A percentile compares a stretch with the other conserved stretches of the same genome.
phyloP scores from a whole-genome alignment of 2,329 filamentous ascomycete species.

The Xylariaceae sp. region DNA sequence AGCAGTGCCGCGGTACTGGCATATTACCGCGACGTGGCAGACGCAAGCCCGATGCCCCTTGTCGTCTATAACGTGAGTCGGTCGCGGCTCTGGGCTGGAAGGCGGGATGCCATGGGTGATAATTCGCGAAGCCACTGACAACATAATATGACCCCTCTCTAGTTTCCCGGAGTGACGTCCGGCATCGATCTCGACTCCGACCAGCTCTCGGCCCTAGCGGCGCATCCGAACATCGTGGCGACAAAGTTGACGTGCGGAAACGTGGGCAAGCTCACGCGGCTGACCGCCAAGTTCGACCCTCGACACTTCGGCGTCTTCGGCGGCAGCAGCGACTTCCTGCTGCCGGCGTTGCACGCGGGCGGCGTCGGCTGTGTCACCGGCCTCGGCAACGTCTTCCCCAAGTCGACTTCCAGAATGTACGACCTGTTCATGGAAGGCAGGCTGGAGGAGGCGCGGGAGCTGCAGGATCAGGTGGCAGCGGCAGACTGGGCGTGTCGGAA shows the following conservation, averaged over 20 bases:
- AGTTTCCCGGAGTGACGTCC: conserved; percentile 27
- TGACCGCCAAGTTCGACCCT: conserved; percentile 27
- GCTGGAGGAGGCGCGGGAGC: conserved; percentile 11
- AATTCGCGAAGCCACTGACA: conserved; percentile 9
- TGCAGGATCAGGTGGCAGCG: conserved; percentile 36
- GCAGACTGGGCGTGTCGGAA: conserved; percentile 45
- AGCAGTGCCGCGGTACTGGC: conserved; percentile 25
- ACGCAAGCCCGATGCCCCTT: conserved; percentile 20
- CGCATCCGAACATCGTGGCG: conserved; percentile 21
- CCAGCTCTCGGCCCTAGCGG: conserved; percentile 9
- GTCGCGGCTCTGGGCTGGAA: no score
- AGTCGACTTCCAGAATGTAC: conserved; percentile 31
- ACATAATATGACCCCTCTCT: neutral
- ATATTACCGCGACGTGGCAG: conserved; percentile 30
- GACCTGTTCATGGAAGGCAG: conserved; percentile 32
- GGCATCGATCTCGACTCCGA: conserved; percentile 21
- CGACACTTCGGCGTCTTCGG: conserved; percentile 35
- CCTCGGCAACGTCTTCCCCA: conserved; percentile 40
- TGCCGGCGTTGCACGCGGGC: conserved; percentile 31
- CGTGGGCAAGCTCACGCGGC: conserved; percentile 21
- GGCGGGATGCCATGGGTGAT: no score
- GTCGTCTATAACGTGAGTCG: conserved; percentile 21
- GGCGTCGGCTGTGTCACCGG: conserved; percentile 37
- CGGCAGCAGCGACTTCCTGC: conserved; percentile 35
- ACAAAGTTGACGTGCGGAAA: conserved; percentile 23